These are phyloP conservation scores for Xylariaceae sp. DNA, from an alignment of 2,329 filamentous ascomycete species.

Conservation along the genomic window DNA sequence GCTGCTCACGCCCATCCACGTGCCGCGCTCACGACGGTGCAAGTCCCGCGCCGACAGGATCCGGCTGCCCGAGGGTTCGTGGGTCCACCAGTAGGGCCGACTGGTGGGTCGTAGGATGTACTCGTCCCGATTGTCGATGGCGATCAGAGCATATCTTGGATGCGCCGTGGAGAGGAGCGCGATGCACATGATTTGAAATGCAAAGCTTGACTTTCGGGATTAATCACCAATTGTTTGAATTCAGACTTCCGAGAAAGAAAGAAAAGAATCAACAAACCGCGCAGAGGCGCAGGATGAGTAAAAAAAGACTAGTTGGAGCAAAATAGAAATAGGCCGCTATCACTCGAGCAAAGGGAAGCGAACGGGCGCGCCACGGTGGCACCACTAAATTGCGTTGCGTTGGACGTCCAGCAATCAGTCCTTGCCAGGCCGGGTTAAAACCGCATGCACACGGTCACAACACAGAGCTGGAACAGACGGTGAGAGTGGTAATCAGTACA, in stretches of 20 bases:
- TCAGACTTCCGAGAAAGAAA: neutral
- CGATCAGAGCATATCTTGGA: slow-evolving; percentile 68
- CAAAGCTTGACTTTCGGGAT: neutral
- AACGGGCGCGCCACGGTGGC: slow-evolving; percentile 13
- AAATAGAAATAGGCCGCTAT: too few species aligned
- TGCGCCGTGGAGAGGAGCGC: slow-evolving; percentile 71
- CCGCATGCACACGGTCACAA: slow-evolving; percentile 10
- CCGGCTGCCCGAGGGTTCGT: slow-evolving; percentile 37
- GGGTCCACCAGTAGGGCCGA: slow-evolving; percentile 61
- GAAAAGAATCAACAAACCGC: neutral
- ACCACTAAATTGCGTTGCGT: slow-evolving; percentile 17
- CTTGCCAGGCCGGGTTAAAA: slow-evolving; percentile 14
- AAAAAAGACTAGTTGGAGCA: too few species aligned
- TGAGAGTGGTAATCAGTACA: neutral
- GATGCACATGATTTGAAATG: slow-evolving; percentile 62
- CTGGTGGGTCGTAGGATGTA: slow-evolving; percentile 63
- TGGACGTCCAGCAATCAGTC: slow-evolving; percentile 16
- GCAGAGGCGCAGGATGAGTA: too few species aligned
- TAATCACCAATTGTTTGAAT: neutral
- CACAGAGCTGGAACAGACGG: slow-evolving; percentile 1
- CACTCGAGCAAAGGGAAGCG: slow-evolving; percentile 6
- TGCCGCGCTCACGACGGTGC: slow-evolving; percentile 58
- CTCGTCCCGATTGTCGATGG: slow-evolving; percentile 76
- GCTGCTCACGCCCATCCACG: slow-evolving; percentile 62
- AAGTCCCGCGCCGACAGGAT: slow-evolving; percentile 60